phyloP scores from a whole-genome alignment of 805 yeast genomes.

The Vanderwaltozyma polyspora region DNA sequence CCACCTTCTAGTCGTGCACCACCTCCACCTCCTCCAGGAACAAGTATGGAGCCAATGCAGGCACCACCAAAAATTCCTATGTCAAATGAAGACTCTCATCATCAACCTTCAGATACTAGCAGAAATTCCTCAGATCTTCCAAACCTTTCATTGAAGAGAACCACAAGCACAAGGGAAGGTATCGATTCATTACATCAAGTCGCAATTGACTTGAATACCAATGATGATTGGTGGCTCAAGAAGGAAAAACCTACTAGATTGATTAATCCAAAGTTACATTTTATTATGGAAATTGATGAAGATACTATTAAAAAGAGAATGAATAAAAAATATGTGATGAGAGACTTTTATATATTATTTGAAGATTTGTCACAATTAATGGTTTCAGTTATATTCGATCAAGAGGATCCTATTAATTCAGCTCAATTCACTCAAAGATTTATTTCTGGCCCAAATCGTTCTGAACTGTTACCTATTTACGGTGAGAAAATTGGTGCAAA shows the following conservation, averaged over 20 bases:
- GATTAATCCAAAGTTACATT: slow-evolving; percentile 1
- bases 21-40: neutral
- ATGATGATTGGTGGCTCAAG: slow-evolving; percentile 3
- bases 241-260: neutral
- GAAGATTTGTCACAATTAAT: slow-evolving; percentile 60
- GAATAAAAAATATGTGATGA: slow-evolving; percentile 33
- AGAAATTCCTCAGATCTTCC: neutral
- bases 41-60: slow-evolving; percentile 5
- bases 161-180: neutral
- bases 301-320: slow-evolving; percentile 44
- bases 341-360: slow-evolving; percentile 62
- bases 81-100: slow-evolving; percentile 4
- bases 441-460: slow-evolving; percentile 28
- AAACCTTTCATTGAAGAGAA: neutral
- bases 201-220: neutral
- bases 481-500: slow-evolving; percentile 41
- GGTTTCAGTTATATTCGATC: slow-evolving; percentile 47
- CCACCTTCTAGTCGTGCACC: slow-evolving; percentile 1
- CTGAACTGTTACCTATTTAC: slow-evolving; percentile 31
- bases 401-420: slow-evolving; percentile 37
- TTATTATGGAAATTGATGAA: slow-evolving; percentile 46
- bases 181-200: neutral
- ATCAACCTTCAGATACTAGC: slow-evolving; percentile 11
- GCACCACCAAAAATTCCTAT: neutral
- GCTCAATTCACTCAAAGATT: slow-evolving; percentile 21